These are phyloP conservation scores for Macrophomina tecta DNA, from an alignment of 2,329 filamentous ascomycete species.

Conservation along the genomic window DNA sequence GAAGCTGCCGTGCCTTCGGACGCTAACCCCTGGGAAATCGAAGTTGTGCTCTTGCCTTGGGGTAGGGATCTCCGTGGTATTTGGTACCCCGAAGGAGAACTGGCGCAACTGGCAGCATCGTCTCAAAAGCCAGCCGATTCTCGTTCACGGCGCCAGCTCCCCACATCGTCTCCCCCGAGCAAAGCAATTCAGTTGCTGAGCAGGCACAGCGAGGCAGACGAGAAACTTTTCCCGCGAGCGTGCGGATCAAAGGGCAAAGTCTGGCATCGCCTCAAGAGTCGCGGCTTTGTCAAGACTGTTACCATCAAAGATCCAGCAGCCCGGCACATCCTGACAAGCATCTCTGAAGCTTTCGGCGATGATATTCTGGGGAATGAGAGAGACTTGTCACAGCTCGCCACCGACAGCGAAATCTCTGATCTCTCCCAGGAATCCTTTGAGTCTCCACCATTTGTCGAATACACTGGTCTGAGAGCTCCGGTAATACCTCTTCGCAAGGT, in stretches of 20 bases:
- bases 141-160: constrained; percentile 38
- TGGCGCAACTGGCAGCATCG: constrained; percentile 32
- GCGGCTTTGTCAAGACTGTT: constrained; percentile 72
- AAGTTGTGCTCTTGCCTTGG: constrained; percentile 79
- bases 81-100: constrained; percentile 56
- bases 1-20: constrained; percentile 68
- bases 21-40: constrained; percentile 72
- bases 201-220: constrained; percentile 49
- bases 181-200: constrained; percentile 48
- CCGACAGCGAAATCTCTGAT: constrained; percentile 32
- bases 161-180: constrained; percentile 28
- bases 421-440: constrained; percentile 25
- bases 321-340: constrained; percentile 68
- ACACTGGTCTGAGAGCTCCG: constrained; percentile 66
- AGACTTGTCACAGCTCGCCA: not conserved
- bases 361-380: not conserved
- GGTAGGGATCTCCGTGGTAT: constrained; percentile 59
- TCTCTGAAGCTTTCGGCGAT: constrained; percentile 66
- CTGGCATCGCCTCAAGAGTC: constrained; percentile 74
- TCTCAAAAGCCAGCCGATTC: constrained; percentile 56
- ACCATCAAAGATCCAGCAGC: constrained; percentile 68
- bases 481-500: constrained; percentile 81
- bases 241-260: constrained; percentile 68
- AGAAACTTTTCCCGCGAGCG: constrained; percentile 71
- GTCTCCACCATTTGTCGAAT: constrained; percentile 31